Evolutionary conservation across 805 yeast genomes (phyloP).

Genomic region (Zygoascus bituminiphila): DNA sequence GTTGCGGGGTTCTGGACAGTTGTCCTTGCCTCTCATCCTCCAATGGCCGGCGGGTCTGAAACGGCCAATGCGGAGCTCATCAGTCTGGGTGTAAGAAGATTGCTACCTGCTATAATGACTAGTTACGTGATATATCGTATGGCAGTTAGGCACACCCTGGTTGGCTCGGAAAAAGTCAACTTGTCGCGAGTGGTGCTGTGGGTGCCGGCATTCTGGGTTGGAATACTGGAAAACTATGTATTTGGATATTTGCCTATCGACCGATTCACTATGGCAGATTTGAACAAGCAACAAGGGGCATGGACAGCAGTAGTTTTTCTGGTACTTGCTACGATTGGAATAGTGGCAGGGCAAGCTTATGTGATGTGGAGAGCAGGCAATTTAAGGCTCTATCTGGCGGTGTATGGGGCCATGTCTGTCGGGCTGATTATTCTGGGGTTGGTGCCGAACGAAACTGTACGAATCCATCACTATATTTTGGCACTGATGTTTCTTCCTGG

Average conservation of each 20-base stretch:
- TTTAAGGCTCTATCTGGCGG: slow-evolving; percentile 47
- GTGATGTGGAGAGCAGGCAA: slow-evolving; percentile 61
- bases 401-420: slow-evolving; percentile 39
- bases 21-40: slow-evolving; percentile 73
- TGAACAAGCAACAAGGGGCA: slow-evolving; percentile 72
- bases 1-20: slow-evolving; percentile 81
- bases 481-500: slow-evolving; percentile 79
- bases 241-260: slow-evolving; percentile 87
- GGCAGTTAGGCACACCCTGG: slow-evolving; percentile 20
- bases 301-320: slow-evolving; percentile 52
- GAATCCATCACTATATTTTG: slow-evolving; percentile 73
- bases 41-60: slow-evolving; percentile 35
- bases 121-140: slow-evolving; percentile 56
- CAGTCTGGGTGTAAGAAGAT: slow-evolving; percentile 63
- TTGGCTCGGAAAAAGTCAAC: slow-evolving; percentile 20
- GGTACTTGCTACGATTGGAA: slow-evolving; percentile 37
- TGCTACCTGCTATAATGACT: slow-evolving; percentile 67
- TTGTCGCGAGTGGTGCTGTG: slow-evolving; percentile 43
- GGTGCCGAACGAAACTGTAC: slow-evolving; percentile 57
- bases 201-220: slow-evolving; percentile 80
- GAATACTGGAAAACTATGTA: slow-evolving; percentile 75
- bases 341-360: slow-evolving; percentile 67
- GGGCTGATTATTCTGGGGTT: slow-evolving; percentile 33
- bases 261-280: slow-evolving; percentile 63
- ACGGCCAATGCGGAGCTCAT: slow-evolving; percentile 51